These are phyloP conservation scores for Ophiocordyceps camponoti-rufipedis DNA, from an alignment of 2,329 filamentous ascomycete species.

Conservation along the genomic window DNA sequence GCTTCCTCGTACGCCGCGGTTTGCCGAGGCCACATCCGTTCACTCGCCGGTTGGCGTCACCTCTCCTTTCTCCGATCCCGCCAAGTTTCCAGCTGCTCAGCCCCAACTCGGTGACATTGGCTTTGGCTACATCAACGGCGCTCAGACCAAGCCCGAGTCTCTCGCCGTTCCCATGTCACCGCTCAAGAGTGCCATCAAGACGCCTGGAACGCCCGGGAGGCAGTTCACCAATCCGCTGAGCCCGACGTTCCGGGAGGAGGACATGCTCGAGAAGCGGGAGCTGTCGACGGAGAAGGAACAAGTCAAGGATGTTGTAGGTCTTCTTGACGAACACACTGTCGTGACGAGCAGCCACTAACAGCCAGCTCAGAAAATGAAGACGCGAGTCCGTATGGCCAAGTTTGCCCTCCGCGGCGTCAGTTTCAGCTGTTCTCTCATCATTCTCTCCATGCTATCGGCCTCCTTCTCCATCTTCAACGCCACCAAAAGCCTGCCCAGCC, in stretches of 20 bases:
- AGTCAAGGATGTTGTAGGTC: constrained; percentile 66
- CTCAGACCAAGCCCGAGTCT: constrained; percentile 27
- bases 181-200: constrained; percentile 78
- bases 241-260: constrained; percentile 81
- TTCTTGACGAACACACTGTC: background rate
- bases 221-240: constrained; percentile 63
- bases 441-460: constrained; percentile 76
- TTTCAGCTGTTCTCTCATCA: constrained; percentile 92
- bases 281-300: constrained; percentile 69
- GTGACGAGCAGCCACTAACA: constrained; percentile 8
- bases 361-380: constrained; percentile 63
- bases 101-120: constrained; percentile 71
- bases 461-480: constrained; percentile 86
- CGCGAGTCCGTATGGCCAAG: constrained; percentile 80
- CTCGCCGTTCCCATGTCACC: constrained; percentile 51
- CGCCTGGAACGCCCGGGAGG: constrained; percentile 63
- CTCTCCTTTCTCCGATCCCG: constrained; percentile 42
- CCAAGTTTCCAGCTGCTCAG: constrained; percentile 35
- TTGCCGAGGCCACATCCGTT: constrained; percentile 64
- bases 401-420: constrained; percentile 88
- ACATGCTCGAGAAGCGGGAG: constrained; percentile 72
- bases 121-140: constrained; percentile 72
- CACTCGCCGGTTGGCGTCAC: constrained; percentile 53
- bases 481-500: constrained; percentile 53
- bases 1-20: constrained; percentile 56